phyloP scores from a whole-genome alignment of 805 yeast genomes.

The Nakazawaea holstii region DNA sequence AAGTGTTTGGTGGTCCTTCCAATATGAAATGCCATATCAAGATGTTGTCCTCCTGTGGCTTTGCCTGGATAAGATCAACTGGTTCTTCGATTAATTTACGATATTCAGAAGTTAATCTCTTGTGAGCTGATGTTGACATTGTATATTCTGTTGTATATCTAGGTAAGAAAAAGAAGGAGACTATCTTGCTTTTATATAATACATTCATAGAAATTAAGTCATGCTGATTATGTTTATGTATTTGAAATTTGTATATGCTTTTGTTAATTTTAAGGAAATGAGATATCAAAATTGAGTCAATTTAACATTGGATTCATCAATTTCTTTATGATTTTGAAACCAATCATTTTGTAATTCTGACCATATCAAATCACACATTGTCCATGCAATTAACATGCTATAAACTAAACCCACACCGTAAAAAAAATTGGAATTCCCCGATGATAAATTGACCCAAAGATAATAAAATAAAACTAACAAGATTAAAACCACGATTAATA shows the following conservation, averaged over 20 bases:
- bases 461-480: constrained; percentile 87
- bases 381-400: constrained; percentile 45
- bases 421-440: constrained; percentile 94
- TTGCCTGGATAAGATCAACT: constrained; percentile 78
- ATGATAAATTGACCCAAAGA: constrained; percentile 90
- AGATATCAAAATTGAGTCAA: constrained; percentile 36
- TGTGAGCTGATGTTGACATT: constrained; percentile 17
- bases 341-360: constrained; percentile 67
- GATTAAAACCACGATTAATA: constrained; percentile 32
- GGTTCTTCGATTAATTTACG: constrained; percentile 72
- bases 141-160: too few species aligned
- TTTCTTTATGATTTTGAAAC: constrained; percentile 27
- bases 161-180: too few species aligned
- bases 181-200: too few species aligned
- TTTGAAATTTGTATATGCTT: too few species aligned
- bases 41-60: constrained; percentile 81
- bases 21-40: constrained; percentile 92
- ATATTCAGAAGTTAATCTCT: constrained; percentile 71
- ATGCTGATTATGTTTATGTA: too few species aligned
- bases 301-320: constrained; percentile 35
- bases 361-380: constrained; percentile 65
- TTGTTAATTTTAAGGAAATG: too few species aligned
- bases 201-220: too few species aligned
- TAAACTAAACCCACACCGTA: constrained; percentile 88
- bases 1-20: constrained; percentile 87